Conservation (phyloP, 2,329 filamentous ascomycete species). For the Diaporthe vexans region DNA sequence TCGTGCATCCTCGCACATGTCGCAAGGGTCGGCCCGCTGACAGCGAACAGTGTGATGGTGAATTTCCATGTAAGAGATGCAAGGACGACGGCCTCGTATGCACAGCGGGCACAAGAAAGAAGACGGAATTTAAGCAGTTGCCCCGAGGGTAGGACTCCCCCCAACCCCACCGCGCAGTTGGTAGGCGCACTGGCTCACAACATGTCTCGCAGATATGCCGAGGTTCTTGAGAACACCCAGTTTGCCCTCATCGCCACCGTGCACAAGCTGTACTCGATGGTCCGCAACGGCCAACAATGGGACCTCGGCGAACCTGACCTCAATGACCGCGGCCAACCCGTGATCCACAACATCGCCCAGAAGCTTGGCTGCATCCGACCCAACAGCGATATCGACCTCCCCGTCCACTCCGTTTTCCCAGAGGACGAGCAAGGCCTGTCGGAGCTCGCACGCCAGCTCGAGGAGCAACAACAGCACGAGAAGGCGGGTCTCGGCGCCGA, state of each 20-base stretch:
- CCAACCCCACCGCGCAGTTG: slow-evolving; percentile 19
- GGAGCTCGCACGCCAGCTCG: slow-evolving; percentile 69
- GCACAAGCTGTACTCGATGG: slow-evolving; percentile 76
- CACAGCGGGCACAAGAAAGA: slow-evolving; percentile 74
- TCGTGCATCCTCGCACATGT: background rate
- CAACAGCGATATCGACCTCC: slow-evolving; percentile 72
- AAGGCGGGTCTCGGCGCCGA: slow-evolving; percentile 50
- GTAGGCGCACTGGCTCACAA: slow-evolving; percentile 37
- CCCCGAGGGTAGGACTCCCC: slow-evolving; percentile 66
- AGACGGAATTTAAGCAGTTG: slow-evolving; percentile 78
- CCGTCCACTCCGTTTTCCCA: slow-evolving; percentile 71
- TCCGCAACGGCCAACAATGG: slow-evolving; percentile 70
- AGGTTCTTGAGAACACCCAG: slow-evolving; percentile 76
- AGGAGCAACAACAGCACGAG: slow-evolving; percentile 58
- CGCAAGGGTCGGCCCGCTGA: slow-evolving; percentile 19
- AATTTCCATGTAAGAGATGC: slow-evolving; percentile 76
- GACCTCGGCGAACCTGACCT: slow-evolving; percentile 74
- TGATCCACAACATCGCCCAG: slow-evolving; percentile 75
- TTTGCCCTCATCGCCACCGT: slow-evolving; percentile 75
- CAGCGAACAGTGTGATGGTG: slow-evolving; percentile 70
- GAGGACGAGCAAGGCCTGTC: slow-evolving; percentile 71
- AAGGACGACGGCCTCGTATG: slow-evolving; percentile 76
- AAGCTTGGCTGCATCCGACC: slow-evolving; percentile 75
- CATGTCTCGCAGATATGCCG: slow-evolving; percentile 65
- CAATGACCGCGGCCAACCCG: slow-evolving; percentile 73